Base-by-base conservation (phyloP, 352 stramenopile genomes). In the Phytophthora parvispora region DNA sequence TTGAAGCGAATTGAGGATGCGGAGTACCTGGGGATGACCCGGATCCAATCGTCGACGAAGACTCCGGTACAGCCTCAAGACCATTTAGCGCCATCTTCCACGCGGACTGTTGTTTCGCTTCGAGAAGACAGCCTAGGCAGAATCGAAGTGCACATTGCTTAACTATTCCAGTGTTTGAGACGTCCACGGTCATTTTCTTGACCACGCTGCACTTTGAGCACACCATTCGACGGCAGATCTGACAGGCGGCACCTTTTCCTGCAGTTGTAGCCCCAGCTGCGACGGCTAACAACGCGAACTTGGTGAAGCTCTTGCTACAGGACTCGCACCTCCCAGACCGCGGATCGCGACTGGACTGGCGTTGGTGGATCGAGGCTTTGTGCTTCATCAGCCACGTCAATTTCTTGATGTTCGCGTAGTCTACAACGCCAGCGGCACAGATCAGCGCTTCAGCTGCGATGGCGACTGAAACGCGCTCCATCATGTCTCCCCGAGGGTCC, bases 161-260 rank as follows among this genome's bases (percentile, higher is more conserved):
- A 10, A 82, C 70, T 38, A 60, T 48, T 1, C 57, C 67, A 32
- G 78, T 69, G 6, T 47, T 16, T 2, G 73, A 71, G 12, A 90
- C 66, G 52, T 92, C 78, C n/a, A 92, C 56, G 2, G 80, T 81
- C 52, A 90, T 78, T 18, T 84, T 84, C 63, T 90, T 90, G 24
- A 81, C 34, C 4, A 91, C 73, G 12, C 67, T 82, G 59, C 84
- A 92, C 29, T 82, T 81, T 24, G 54, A 16, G 62, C 84, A 91
- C 9, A 89, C 68, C n/a, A 80, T 56, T 9, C 64, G 55, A 3
- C 64, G 72, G 42, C 84, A 92, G 20, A 85, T 81, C 50, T 87
- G 71, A 51, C 84, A 92, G 22, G 51, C 45, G 3, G 67, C 60
- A 25, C 70, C 71, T n/a, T 54, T 57, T 25, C 59, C 67, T 20